Evolutionary conservation across 257 asterid genomes (phyloP), one percentile per base, ranked within the genome.

Genomic region (Asclepias syriaca): DNA sequence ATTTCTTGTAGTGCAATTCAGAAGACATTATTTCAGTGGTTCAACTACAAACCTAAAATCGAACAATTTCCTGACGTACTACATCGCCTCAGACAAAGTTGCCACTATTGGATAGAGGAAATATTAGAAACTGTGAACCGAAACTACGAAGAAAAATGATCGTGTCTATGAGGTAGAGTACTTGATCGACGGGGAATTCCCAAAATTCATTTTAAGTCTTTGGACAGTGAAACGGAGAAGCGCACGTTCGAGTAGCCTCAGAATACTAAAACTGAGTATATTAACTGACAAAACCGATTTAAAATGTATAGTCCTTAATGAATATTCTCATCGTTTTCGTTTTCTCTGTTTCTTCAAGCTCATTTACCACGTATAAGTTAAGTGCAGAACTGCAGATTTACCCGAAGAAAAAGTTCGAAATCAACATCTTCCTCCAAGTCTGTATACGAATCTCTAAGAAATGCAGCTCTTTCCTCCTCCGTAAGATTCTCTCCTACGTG

Each of bases 371-470:
- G 29, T 48, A 49, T 15, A 43, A 8, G 8, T 66, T 6, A 2
- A 68, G 54, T 15, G 43, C 59, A 46, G 34, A 27, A 71, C 7
- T 22, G 34, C 54, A 40, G 27, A 64, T 68, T 83, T 86, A 94
- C 99, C 93, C 91, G 90, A 77, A 95, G 84, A 75, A 92, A 92
- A 45, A 92, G 95, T 66, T 95, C 99, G 68, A 95, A 92, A 88
- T 92, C 99, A 59, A 90, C 96, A 32, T 87, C 97, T 14, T 75
- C 77, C 2, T 88, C 96, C 91, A 88, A 74, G 79, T 81, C 77
- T 83, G 84, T 84, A 76, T 87, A 84, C 74, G 88, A 81, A 77
- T 86, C 95, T 80, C 81, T 86, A 65, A 94, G 84, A 81, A 87
- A 85, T 65, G 82, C 86, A 60, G 89, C 84, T 87, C 90, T 85